Conservation (phyloP, 73 alveolate genomes). For the Effrenium voratum region DNA sequence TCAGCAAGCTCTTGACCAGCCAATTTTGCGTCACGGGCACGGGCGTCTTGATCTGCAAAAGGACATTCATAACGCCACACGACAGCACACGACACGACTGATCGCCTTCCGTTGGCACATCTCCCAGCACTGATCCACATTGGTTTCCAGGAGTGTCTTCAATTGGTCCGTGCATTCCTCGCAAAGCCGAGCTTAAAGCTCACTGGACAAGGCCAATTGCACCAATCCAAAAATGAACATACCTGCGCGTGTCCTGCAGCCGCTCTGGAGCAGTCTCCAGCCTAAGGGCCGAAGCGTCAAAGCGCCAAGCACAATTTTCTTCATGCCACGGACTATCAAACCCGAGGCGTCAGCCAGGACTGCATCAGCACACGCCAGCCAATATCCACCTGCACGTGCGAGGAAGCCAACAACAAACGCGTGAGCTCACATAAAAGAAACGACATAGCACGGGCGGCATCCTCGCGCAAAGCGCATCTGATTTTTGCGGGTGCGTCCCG, state of each 20-base stretch:
- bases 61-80: neutral
- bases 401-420: too few species aligned
- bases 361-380: conserved; percentile 97
- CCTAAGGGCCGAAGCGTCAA: neutral
- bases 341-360: conserved; percentile 96
- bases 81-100: neutral
- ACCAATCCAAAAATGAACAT: too few species aligned
- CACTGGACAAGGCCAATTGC: neutral
- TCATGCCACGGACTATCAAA: neutral
- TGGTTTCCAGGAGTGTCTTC: conserved; percentile 51
- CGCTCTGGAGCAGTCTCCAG: conserved; percentile 90
- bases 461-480: too few species aligned
- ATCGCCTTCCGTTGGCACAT: conserved; percentile 93
- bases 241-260: conserved; percentile 74
- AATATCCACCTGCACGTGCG: conserved; percentile 53
- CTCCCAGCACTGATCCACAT: conserved; percentile 94
- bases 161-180: conserved; percentile 64
- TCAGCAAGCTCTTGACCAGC: conserved; percentile 92
- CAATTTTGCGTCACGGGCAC: conserved; percentile 96
- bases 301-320: neutral
- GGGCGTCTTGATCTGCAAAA: conserved; percentile 90
- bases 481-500: neutral
- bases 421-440: too few species aligned
- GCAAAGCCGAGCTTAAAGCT: neutral
- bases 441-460: too few species aligned